Percentiles rank a stretch among this genome's conserved stretches.
Conservation (phyloP, 2,329 filamentous ascomycete species). For the Diaporthe citrichinensis region DNA sequence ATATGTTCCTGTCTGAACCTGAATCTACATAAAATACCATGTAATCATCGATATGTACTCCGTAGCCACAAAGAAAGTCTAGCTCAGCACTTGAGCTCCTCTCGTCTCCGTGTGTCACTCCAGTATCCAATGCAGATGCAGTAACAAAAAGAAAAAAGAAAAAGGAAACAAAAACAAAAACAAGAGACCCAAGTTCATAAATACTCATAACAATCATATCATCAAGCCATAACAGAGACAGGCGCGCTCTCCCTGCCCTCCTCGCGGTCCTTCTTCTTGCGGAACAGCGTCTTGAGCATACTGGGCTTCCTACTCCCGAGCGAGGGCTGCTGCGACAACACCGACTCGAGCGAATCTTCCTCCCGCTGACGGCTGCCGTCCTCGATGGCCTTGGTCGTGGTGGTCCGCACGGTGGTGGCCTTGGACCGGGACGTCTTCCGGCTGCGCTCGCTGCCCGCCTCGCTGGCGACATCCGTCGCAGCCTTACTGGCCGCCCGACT, state of each 20-base stretch:
- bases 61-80: slow-evolving; percentile 28
- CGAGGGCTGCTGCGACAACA: slow-evolving; percentile 51
- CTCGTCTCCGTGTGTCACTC: neutral
- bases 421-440: slow-evolving; percentile 51
- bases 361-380: slow-evolving; percentile 51
- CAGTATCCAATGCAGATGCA: slow-evolving; percentile 22
- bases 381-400: slow-evolving; percentile 52
- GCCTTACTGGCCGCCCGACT: slow-evolving; percentile 46
- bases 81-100: slow-evolving; percentile 31
- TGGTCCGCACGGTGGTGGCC: slow-evolving; percentile 46
- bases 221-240: slow-evolving; percentile 40
- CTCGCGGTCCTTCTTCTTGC: slow-evolving; percentile 67
- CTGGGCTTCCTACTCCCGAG: slow-evolving; percentile 61
- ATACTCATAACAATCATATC: neutral
- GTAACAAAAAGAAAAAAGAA: neutral
- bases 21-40: neutral
- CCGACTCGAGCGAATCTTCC: slow-evolving; percentile 53
- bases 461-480: slow-evolving; percentile 43
- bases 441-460: slow-evolving; percentile 51
- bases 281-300: slow-evolving; percentile 72
- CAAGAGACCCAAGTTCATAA: neutral
- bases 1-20: neutral
- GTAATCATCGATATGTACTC: neutral
- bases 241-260: slow-evolving; percentile 45
- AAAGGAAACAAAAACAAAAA: neutral